These are phyloP conservation scores for Aurifilum marmelostoma DNA, from an alignment of 2,329 filamentous ascomycete genomes.

Conservation along the genomic window DNA sequence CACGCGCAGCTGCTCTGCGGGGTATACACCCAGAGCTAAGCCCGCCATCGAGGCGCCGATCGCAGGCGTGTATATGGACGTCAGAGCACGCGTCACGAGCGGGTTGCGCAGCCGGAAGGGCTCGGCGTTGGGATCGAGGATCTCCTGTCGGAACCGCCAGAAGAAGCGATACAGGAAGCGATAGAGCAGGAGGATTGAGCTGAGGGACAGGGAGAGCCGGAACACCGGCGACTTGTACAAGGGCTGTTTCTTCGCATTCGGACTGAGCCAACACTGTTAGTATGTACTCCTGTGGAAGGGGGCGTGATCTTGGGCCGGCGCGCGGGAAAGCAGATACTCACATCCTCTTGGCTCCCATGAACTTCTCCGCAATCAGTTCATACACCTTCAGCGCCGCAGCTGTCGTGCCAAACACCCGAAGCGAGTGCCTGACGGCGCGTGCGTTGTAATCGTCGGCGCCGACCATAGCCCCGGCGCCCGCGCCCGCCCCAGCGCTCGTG, in stretches of 20 bases:
- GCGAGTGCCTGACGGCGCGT: conserved; percentile 69
- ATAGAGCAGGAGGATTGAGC: conserved; percentile 84
- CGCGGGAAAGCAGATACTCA: conserved; percentile 39
- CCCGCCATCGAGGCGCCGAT: conserved; percentile 90
- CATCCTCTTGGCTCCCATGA: conserved; percentile 51
- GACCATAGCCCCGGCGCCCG: conserved; percentile 33
- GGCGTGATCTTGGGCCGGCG: neutral
- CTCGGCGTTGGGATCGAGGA: conserved; percentile 78
- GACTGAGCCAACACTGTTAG: conserved; percentile 13
- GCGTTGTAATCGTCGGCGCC: conserved; percentile 69
- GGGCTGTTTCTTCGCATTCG: conserved; percentile 50
- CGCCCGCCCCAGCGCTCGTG: conserved; percentile 25
- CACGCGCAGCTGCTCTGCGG: conserved; percentile 68
- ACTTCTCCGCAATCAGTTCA: conserved; percentile 53
- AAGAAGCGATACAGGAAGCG: conserved; percentile 91
- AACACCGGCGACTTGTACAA: conserved; percentile 70
- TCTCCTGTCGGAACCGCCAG: conserved; percentile 72
- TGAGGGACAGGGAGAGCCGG: conserved; percentile 79
- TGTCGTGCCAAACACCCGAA: conserved; percentile 70
- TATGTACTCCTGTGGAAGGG: conserved; percentile 31
- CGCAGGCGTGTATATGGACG: conserved; percentile 81
- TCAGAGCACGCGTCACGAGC: conserved; percentile 71
- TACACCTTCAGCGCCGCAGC: conserved; percentile 66
- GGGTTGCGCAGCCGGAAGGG: conserved; percentile 86
- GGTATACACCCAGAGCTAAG: conserved; percentile 76